These are phyloP conservation scores for Fraxinus cuspidata DNA, from an alignment of 257 asterid species.

Conservation along the genomic window DNA sequence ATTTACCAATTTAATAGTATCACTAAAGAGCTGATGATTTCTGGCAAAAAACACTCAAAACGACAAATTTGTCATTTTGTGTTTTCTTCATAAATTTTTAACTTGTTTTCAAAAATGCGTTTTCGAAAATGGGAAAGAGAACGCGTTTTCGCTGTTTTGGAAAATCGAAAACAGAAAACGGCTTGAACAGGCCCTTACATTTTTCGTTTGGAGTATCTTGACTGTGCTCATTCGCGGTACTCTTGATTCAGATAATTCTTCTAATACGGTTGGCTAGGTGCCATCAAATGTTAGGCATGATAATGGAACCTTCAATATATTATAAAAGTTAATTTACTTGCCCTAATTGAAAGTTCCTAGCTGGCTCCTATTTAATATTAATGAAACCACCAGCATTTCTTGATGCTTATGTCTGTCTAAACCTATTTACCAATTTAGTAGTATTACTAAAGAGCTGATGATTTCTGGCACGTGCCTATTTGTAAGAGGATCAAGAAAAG, in stretches of 20 bases:
- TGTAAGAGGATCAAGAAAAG: background rate
- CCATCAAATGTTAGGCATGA: background rate
- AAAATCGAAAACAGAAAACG: too few species aligned
- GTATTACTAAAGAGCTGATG: background rate
- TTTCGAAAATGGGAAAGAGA: too few species aligned
- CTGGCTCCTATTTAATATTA: background rate
- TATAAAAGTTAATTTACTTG: background rate
- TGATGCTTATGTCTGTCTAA: background rate
- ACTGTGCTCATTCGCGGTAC: slow-evolving; percentile 9
- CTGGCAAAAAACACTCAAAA: too few species aligned
- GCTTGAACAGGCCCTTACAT: too few species aligned
- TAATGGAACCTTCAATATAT: background rate
- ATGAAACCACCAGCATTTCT: background rate
- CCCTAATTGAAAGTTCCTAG: background rate
- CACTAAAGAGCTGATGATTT: background rate
- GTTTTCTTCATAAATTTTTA: too few species aligned
- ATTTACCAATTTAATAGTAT: too few species aligned
- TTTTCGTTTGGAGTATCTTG: background rate
- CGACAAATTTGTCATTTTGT: too few species aligned
- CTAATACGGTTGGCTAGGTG: background rate
- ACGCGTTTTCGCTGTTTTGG: too few species aligned
- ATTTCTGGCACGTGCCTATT: background rate
- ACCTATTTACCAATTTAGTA: too few species aligned
- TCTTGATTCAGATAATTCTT: background rate
- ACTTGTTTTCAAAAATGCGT: too few species aligned